phyloP scores from a whole-genome alignment of 1,284 basidiomycete species.

The Ceratobasidium sp. region DNA sequence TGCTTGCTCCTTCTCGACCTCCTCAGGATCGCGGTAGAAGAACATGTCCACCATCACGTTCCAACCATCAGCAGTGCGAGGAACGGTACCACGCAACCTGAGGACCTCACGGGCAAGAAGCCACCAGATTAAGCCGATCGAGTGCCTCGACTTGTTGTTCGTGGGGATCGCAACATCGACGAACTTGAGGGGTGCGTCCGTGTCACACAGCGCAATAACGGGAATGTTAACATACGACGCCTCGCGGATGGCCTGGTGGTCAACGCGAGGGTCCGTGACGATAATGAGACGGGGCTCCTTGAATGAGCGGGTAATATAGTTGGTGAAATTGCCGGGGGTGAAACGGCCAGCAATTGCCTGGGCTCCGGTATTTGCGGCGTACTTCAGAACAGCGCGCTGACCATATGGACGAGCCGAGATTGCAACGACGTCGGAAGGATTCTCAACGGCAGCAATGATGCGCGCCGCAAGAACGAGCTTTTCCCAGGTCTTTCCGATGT shows the following conservation, averaged over 20 bases:
- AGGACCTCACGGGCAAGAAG: conserved; percentile 97
- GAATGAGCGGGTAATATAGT: conserved; percentile 99
- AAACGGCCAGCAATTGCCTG: conserved; percentile 99
- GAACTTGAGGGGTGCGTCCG: conserved; percentile 96
- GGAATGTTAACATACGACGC: conserved; percentile 99
- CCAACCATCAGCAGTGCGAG: conserved; percentile 92
- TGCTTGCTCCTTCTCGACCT: conserved; percentile 96
- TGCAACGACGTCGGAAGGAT: conserved; percentile 97
- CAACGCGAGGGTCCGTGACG: conserved; percentile 98
- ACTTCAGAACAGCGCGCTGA: conserved; percentile 99
- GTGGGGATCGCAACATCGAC: conserved; percentile 99
- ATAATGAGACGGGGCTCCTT: conserved; percentile 99
- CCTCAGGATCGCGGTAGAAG: conserved; percentile 99
- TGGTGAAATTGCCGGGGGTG: conserved; percentile 98
- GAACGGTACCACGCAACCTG: conserved; percentile 92
- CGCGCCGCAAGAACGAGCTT: conserved; percentile 96
- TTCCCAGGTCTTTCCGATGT: conserved; percentile 99
- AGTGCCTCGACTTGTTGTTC: conserved; percentile 99
- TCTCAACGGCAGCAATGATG: conserved; percentile 94
- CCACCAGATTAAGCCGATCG: conserved; percentile 99
- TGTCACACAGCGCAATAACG: conserved; percentile 98
- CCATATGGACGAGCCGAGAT: conserved; percentile 99
- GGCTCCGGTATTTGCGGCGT: conserved; percentile 96
- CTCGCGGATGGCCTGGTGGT: conserved; percentile 99
- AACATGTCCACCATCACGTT: conserved; percentile 99